Percentiles rank a stretch among this genome's conserved stretches.
Conservation (phyloP, 352 stramenopile species). For the Phytophthora podocarpi region DNA sequence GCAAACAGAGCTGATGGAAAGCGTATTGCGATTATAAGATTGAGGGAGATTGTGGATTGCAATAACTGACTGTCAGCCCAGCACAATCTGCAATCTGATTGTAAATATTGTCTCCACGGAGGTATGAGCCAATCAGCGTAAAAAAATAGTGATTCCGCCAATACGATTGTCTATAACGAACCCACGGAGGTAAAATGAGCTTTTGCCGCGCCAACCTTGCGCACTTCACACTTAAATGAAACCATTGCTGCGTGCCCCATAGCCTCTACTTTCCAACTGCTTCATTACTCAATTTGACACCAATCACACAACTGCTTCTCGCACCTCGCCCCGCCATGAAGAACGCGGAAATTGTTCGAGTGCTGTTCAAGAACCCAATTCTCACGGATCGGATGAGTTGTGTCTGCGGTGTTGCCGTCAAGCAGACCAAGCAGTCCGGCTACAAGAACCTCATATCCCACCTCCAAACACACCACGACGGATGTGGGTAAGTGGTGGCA, state of each 20-base stretch:
- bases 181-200: not conserved
- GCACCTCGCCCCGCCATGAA: not conserved
- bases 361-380: not conserved
- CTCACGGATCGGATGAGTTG: not conserved
- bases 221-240: no score
- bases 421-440: not conserved
- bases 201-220: not conserved
- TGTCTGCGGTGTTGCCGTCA: not conserved
- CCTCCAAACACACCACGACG: not conserved
- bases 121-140: not conserved
- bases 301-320: not conserved
- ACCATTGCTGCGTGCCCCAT: no score
- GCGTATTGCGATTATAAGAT: no score
- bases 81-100: not conserved
- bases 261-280: no score
- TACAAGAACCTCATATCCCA: not conserved
- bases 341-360: constrained; percentile 1
- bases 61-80: no score
- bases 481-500: not conserved
- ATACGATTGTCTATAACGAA: no score
- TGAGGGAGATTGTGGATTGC: no score
- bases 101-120: not conserved
- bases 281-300: not conserved
- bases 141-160: no score
- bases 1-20: no score